phyloP scores from a whole-genome alignment of 208 protist genomes.

The Polymyxa betae region DNA sequence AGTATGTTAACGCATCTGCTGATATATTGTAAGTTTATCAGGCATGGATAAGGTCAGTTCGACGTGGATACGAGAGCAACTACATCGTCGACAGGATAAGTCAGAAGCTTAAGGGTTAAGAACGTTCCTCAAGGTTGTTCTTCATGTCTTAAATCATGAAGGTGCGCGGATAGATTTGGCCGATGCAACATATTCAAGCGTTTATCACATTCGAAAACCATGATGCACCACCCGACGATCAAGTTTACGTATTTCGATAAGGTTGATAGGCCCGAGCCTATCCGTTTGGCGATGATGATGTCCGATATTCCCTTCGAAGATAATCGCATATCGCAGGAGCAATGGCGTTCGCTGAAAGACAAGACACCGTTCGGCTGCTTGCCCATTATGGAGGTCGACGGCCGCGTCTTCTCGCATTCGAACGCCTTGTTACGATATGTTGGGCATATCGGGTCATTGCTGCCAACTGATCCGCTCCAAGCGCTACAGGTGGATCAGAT shows the following conservation, averaged over 20 bases:
- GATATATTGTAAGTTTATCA: no score
- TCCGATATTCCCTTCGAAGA: slow-evolving; percentile 10
- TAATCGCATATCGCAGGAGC: background rate
- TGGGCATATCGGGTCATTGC: background rate
- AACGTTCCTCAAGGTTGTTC: no score
- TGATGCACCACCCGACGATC: background rate
- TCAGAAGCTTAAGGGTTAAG: no score
- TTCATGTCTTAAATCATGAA: no score
- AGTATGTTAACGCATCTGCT: no score
- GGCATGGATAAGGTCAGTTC: no score
- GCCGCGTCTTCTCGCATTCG: background rate
- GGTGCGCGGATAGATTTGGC: no score
- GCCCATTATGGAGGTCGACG: slow-evolving; percentile 15
- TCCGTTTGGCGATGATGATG: slow-evolving; percentile 16
- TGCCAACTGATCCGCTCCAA: background rate
- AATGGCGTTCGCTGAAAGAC: background rate
- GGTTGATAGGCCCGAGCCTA: background rate
- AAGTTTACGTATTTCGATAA: slow-evolving; percentile 48
- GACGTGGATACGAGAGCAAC: no score
- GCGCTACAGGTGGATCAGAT: slow-evolving; percentile 17
- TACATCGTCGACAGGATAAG: no score
- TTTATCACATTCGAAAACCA: no score
- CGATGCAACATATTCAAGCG: no score
- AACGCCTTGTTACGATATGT: slow-evolving; percentile 28
- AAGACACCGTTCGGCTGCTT: slow-evolving; percentile 28